phyloP scores from a whole-genome alignment of 2,329 filamentous ascomycete species.

The Ceratocystis colombiana region DNA sequence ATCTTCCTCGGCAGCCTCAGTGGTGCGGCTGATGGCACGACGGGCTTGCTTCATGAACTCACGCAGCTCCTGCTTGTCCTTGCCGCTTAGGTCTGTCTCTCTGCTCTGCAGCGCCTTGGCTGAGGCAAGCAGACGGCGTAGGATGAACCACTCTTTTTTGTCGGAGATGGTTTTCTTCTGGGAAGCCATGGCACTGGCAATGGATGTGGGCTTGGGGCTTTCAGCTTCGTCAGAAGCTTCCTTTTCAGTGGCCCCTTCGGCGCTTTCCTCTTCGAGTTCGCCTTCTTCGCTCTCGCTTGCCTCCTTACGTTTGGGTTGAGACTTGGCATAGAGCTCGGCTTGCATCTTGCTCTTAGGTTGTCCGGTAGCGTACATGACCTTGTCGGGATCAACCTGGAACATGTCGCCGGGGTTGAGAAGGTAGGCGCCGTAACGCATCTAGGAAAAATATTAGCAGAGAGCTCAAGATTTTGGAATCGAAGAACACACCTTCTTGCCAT shows the following conservation, averaged over 20 bases:
- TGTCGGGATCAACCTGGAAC: constrained; percentile 88
- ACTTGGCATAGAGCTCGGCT: constrained; percentile 24
- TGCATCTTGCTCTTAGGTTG: constrained; percentile 46
- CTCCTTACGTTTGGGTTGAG: constrained; percentile 22
- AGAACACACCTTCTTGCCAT: constrained; percentile 71
- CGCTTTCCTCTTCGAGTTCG: constrained; percentile 30
- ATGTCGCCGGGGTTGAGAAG: constrained; percentile 94
- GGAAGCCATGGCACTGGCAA: constrained; percentile 29
- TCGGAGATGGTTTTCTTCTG: constrained; percentile 31
- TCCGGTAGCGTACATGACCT: constrained; percentile 81
- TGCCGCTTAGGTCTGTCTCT: constrained; percentile 46
- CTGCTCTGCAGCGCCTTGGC: constrained; percentile 48
- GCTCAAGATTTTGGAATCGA: background rate
- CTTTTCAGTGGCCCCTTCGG: constrained; percentile 33
- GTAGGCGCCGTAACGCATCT: constrained; percentile 92
- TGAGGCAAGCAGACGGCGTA: constrained; percentile 45
- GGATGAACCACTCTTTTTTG: constrained; percentile 27
- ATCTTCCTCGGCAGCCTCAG: constrained; percentile 35
- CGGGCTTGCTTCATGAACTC: constrained; percentile 58
- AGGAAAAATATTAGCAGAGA: background rate
- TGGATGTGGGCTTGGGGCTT: constrained; percentile 29
- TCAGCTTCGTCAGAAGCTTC: constrained; percentile 24
- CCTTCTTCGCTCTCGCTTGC: constrained; percentile 28
- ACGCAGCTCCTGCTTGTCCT: constrained; percentile 66
- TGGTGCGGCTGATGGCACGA: constrained; percentile 43